Evolutionary conservation across 106 monocot genomes (phyloP).

Genomic region (Dendrobium chrysotoxum): DNA sequence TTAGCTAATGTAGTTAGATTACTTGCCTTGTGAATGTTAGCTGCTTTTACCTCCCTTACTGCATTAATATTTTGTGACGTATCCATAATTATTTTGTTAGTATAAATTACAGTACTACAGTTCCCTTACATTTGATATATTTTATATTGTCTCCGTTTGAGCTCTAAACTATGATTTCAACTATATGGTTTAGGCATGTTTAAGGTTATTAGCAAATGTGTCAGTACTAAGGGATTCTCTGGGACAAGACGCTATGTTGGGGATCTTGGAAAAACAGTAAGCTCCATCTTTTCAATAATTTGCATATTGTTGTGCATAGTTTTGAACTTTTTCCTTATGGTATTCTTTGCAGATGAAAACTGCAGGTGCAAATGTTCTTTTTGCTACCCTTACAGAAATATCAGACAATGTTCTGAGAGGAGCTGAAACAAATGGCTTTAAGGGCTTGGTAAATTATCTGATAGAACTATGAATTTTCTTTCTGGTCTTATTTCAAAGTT

Average conservation of each 20-base stretch:
- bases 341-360: constrained; percentile 47
- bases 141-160: neutral
- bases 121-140: neutral
- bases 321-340: neutral
- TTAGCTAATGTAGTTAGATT: too few relatives aligned
- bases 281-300: neutral
- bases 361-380: constrained; percentile 81
- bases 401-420: constrained; percentile 82
- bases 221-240: constrained; percentile 55
- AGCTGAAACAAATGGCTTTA: constrained; percentile 78
- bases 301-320: neutral
- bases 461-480: neutral
- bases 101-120: neutral
- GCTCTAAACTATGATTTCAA: constrained; percentile 9
- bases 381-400: constrained; percentile 86
- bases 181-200: constrained; percentile 62
- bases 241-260: constrained; percentile 91
- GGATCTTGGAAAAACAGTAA: constrained; percentile 81
- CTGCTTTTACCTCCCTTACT: neutral
- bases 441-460: constrained; percentile 60
- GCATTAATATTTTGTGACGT: neutral
- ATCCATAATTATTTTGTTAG: neutral
- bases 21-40: neutral
- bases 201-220: constrained; percentile 73
- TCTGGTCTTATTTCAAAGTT: neutral